Base-by-base conservation (phyloP, 352 stramenopile species). In the Pythium angustatum region DNA sequence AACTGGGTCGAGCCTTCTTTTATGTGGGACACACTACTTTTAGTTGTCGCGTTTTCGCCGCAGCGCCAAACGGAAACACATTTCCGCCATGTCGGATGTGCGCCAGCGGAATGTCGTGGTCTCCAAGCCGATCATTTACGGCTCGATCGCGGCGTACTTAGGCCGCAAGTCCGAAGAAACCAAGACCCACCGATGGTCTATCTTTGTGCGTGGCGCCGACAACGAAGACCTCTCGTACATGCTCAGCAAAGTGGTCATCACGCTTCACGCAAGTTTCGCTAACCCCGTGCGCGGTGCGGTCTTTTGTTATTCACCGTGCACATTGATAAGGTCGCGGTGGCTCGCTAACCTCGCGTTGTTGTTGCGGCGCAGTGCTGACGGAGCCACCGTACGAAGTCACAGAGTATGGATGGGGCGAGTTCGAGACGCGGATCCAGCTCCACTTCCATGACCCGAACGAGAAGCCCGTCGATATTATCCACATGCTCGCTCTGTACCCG, bases 201-300 rank as follows among this genome's bases (percentile, higher is more conserved):
- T 98, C 62, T 98, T 97, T 71, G 68, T 99, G 33, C 88, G 96
- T 55, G 94, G 93, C 52, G 85, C 90, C 34, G 87, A 98, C 62
- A 85, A 96, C 34, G 94, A 98, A 72, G 96, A 99, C 75, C 77
- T 99, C 17, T 96, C 82, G 26, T 90, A 93, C 62, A 96, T 97
- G 72, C 87, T 99, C 72, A 88, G 81, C 63, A 98, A 99, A 80
- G 94, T 98, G n/a, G 87, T 98, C 40, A 99, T 99, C 77, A 98
- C 92, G 62, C 75, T 99, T 28, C 96, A 99, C 78, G 90, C 93
- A 12, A 98, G 90, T 66, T 99, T 99, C 75, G 79, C 91, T 7
- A 96, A 98, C 71, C 94, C 96, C 21, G 92, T 97, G 6, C 75
- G 96, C 58, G 87, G 87, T 93, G 64, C 31, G 54, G n/a, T n/a